Conservation (phyloP, 371 early-diverging fungal genomes). For the Nematocida minor region DNA sequence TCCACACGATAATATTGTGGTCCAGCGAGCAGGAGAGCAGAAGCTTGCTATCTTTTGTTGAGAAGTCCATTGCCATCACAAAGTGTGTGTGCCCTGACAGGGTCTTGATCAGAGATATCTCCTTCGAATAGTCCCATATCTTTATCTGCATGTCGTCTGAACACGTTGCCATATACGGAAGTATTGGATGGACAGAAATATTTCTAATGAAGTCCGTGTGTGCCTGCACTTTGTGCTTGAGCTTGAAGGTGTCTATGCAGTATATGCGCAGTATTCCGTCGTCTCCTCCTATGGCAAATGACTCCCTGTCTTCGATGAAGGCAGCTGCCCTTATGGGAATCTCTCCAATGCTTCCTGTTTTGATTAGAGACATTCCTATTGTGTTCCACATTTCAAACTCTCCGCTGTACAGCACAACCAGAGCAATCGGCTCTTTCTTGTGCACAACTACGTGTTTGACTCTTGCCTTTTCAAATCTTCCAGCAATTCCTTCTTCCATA, state of each 20-base stretch:
- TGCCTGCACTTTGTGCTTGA: slow-evolving; percentile 50
- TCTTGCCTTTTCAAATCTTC: slow-evolving; percentile 50
- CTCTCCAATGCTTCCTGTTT: slow-evolving; percentile 52
- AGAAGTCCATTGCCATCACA: slow-evolving; percentile 61
- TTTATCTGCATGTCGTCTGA: slow-evolving; percentile 62
- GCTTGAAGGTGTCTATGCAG: slow-evolving; percentile 51
- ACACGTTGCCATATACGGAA: slow-evolving; percentile 51
- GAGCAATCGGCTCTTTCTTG: slow-evolving; percentile 49
- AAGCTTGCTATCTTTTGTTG: slow-evolving; percentile 43
- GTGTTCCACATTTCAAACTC: slow-evolving; percentile 58
- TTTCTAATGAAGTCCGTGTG: slow-evolving; percentile 63
- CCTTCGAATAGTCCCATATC: slow-evolving; percentile 55
- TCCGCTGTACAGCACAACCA: slow-evolving; percentile 58
- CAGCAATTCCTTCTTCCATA: slow-evolving; percentile 39
- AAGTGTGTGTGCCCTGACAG: slow-evolving; percentile 62
- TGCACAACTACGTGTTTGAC: slow-evolving; percentile 56
- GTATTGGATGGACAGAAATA: slow-evolving; percentile 51
- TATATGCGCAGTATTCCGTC: slow-evolving; percentile 57
- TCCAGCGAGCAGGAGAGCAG: slow-evolving; percentile 60
- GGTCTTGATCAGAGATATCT: slow-evolving; percentile 10
- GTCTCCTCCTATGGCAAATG: slow-evolving; percentile 56
- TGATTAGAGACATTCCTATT: slow-evolving; percentile 21
- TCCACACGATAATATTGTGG: slow-evolving; percentile 55
- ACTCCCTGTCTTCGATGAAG: slow-evolving; percentile 49
- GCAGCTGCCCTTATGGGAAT: slow-evolving; percentile 55